A percentile compares a stretch with the other conserved stretches of the same genome.
phyloP scores from a whole-genome alignment of 2,329 filamentous ascomycete genomes.

The Phaeophleospora eucalypticola region DNA sequence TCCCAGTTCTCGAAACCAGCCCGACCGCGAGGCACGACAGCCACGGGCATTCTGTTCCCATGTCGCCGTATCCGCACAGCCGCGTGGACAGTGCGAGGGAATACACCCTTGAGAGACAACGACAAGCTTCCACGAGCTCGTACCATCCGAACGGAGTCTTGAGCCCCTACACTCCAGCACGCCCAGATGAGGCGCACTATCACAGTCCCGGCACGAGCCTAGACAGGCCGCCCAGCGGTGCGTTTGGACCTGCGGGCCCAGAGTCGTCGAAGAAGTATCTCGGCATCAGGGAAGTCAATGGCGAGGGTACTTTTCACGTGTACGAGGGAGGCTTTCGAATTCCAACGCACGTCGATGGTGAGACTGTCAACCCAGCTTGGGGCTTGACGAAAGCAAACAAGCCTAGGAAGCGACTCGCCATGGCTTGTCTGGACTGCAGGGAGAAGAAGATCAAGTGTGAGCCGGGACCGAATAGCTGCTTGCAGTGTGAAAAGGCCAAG shows the following conservation, averaged over 20 bases:
- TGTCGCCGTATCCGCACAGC: slow-evolving; percentile 24
- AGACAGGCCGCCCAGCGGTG: slow-evolving; percentile 17
- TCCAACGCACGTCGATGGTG: slow-evolving; percentile 64
- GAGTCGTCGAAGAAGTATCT: slow-evolving; percentile 32
- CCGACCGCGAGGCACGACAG: slow-evolving; percentile 24
- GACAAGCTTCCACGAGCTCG: slow-evolving; percentile 21
- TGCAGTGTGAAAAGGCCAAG: slow-evolving; percentile 89
- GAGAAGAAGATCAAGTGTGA: slow-evolving; percentile 99
- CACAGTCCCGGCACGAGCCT: slow-evolving; percentile 13
- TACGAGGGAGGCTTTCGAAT: slow-evolving; percentile 33
- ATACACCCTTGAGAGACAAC: slow-evolving; percentile 19
- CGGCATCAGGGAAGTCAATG: slow-evolving; percentile 28
- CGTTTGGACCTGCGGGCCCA: slow-evolving; percentile 15
- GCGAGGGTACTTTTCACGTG: slow-evolving; percentile 30
- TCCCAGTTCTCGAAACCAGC: slow-evolving; percentile 29
- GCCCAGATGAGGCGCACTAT: slow-evolving; percentile 22
- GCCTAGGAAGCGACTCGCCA: slow-evolving; percentile 82
- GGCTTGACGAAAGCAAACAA: slow-evolving; percentile 92
- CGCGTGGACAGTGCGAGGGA: slow-evolving; percentile 18
- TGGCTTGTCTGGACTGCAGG: slow-evolving; percentile 87
- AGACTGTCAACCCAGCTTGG: slow-evolving; percentile 86
- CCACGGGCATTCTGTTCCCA: slow-evolving; percentile 12
- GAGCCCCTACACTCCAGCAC: slow-evolving; percentile 23
- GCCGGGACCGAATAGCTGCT: slow-evolving; percentile 78
- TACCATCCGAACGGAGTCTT: slow-evolving; percentile 23